A percentile compares a stretch with the other conserved stretches of the same genome.
Conservation (phyloP, 768 basidiomycete genomes). For the Tylopilus sp. region DNA sequence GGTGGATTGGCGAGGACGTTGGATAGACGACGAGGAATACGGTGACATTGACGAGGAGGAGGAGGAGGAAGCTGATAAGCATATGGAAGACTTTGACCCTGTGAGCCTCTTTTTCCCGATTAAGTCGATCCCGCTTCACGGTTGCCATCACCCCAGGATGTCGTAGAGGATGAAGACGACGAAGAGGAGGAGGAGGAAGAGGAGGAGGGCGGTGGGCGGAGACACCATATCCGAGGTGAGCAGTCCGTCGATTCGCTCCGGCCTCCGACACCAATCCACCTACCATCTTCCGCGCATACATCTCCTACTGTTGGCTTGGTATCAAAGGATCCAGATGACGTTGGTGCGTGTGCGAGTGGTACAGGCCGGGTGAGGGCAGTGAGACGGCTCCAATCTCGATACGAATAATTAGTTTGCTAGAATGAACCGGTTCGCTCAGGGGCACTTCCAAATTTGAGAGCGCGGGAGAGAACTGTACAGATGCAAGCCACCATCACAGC, state of each 20-base stretch:
- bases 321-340: conserved; percentile 41
- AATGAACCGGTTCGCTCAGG: conserved; percentile 7
- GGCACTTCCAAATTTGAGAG: conserved; percentile 3
- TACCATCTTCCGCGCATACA: conserved; percentile 43
- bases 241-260: conserved; percentile 36
- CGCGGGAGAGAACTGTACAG: conserved; percentile 52
- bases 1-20: conserved; percentile 89
- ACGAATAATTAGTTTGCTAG: conserved; percentile 9
- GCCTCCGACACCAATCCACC: conserved; percentile 39
- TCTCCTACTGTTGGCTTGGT: conserved; percentile 50
- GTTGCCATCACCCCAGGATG: conserved; percentile 39
- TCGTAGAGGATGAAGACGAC: conserved; percentile 54
- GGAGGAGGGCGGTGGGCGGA: conserved; percentile 25
- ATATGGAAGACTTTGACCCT: conserved; percentile 86
- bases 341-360: conserved; percentile 22
- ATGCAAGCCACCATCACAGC: conserved; percentile 49
- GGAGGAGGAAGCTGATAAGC: conserved; percentile 55
- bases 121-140: conserved; percentile 3
- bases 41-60: conserved; percentile 59
- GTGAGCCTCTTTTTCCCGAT: conserved; percentile 37
- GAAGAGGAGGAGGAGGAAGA: conserved; percentile 51
- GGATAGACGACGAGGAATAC: conserved; percentile 77
- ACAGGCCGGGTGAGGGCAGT: conserved; percentile 50
- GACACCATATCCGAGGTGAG: conserved; percentile 34
- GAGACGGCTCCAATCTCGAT: conserved; percentile 23